Evolutionary conservation across 2,329 filamentous ascomycete species (phyloP).

Genomic region (Hawksworthiomyces lignivorus): DNA sequence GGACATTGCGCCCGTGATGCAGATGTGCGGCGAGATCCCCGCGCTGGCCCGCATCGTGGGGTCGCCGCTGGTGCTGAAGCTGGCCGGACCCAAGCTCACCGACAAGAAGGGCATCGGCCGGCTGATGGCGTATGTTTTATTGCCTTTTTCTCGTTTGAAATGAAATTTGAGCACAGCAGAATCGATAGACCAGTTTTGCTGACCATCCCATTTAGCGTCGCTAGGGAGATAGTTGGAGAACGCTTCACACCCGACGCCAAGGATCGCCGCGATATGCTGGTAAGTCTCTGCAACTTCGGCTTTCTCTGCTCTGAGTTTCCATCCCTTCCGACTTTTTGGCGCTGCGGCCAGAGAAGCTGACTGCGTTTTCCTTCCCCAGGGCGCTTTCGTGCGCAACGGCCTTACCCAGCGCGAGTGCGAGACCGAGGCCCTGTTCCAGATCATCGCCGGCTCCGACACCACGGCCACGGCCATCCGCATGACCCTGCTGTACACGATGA

Average conservation of each 20-base stretch:
- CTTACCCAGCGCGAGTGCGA: conserved; percentile 31
- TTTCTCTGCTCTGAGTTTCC: too few species aligned
- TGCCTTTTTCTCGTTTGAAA: neutral
- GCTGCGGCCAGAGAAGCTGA: too few species aligned
- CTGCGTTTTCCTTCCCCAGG: conserved; percentile 20
- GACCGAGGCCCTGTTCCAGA: conserved; percentile 36
- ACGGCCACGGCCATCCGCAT: conserved; percentile 22
- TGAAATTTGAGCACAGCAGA: too few species aligned
- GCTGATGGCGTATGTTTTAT: conserved; percentile 16
- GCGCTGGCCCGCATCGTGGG: conserved; percentile 19
- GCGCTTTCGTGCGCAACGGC: conserved; percentile 33
- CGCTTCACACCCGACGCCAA: conserved; percentile 10
- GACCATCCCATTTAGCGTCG: conserved; percentile 1
- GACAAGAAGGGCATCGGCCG: conserved; percentile 20
- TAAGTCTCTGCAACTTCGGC: too few species aligned
- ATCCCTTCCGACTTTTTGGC: neutral
- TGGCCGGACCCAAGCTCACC: conserved; percentile 24
- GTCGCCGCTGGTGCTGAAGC: conserved; percentile 23
- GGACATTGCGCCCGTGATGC: conserved; percentile 30
- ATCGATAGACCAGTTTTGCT: neutral
- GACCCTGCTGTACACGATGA: conserved; percentile 20
- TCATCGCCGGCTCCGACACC: conserved; percentile 26
- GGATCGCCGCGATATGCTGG: conserved; percentile 12
- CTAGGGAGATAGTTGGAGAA: conserved; percentile 16
- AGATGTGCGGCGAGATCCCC: conserved; percentile 31